Evolutionary conservation across 75 land plant genomes (phyloP), one percentile per base, ranked within the genome.

Genomic region (Picea glauca): DNA sequence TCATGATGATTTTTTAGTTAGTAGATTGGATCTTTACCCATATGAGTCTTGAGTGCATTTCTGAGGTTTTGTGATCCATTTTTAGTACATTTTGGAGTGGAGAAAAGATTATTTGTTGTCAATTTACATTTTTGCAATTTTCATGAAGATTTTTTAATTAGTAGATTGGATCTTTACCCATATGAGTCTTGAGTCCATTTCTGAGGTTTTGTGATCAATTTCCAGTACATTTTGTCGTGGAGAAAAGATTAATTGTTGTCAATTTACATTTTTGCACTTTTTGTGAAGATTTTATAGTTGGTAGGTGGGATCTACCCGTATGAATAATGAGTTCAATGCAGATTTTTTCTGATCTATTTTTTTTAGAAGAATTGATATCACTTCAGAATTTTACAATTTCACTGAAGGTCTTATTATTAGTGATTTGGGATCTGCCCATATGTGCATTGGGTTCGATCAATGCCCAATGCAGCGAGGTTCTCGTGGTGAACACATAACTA

Each of bases 381-480:
- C 43, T 40, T 40, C 43, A 40, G 43, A 40, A 40, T 40, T 40
- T 40, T 40, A 40, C 43, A 40, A 40, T 40, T 40, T 40, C 4
- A 4, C 4, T 40, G 43, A 40, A 40, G 43, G 3, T 40, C 4
- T 40, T 4, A 3, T 40, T 1, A 2, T 35, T 35, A 40, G 43
- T 40, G 43, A 40, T 4, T 40, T 40, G 43, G 43, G 43, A 40
- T 40, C 43, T 40, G 43, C 43, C 43, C 43, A 40, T 40, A 40
- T 1, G 43, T 40, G 43, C 43, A 40, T 40, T 40, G 43, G 4
- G 43, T 40, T 94, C 96, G 66, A 94, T 91, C 79, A 72, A 70
- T 17, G 75, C 89, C 40, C 95, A 91, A 70, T 70, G 89, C 59
- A 86, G 77, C 61, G 91, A 90, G 56, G 73, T 64, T 58, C 32